Conservation (phyloP, 805 yeast genomes). For the Wickerhamiella parazyma region DNA sequence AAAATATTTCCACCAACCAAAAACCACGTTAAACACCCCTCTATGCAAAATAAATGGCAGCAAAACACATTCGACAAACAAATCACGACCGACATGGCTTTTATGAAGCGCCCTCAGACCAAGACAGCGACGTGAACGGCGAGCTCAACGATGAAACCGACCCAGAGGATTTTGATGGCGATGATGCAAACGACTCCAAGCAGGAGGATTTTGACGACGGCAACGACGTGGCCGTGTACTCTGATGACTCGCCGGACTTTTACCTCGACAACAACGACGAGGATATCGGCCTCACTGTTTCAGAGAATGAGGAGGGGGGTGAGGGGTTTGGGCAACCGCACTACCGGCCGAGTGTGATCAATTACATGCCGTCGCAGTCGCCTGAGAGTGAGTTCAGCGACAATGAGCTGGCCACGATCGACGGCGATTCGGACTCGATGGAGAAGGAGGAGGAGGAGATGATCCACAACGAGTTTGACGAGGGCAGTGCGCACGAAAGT, state of each 20-base stretch:
- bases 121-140: neutral
- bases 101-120: neutral
- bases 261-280: constrained; percentile 27
- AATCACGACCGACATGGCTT: constrained; percentile 2
- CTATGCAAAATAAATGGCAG: constrained; percentile 8
- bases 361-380: constrained; percentile 31
- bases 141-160: constrained; percentile 33
- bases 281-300: constrained; percentile 26
- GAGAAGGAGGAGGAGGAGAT: constrained; percentile 30
- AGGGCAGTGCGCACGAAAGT: constrained; percentile 21
- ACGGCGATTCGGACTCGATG: constrained; percentile 22
- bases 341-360: constrained; percentile 21
- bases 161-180: constrained; percentile 31
- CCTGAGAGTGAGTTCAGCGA: constrained; percentile 30
- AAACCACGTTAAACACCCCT: neutral
- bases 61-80: constrained; percentile 6
- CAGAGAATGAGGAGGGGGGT: constrained; percentile 33
- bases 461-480: constrained; percentile 23
- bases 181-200: constrained; percentile 21
- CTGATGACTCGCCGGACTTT: constrained; percentile 18
- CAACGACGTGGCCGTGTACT: constrained; percentile 20
- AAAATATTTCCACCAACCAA: neutral
- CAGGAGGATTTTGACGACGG: constrained; percentile 10
- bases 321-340: constrained; percentile 14
- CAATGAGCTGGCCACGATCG: constrained; percentile 35